Evolutionary conservation across 2,329 filamentous ascomycete genomes (phyloP), one percentile per base, ranked within the genome.

Genomic region (Periconia digitata): DNA sequence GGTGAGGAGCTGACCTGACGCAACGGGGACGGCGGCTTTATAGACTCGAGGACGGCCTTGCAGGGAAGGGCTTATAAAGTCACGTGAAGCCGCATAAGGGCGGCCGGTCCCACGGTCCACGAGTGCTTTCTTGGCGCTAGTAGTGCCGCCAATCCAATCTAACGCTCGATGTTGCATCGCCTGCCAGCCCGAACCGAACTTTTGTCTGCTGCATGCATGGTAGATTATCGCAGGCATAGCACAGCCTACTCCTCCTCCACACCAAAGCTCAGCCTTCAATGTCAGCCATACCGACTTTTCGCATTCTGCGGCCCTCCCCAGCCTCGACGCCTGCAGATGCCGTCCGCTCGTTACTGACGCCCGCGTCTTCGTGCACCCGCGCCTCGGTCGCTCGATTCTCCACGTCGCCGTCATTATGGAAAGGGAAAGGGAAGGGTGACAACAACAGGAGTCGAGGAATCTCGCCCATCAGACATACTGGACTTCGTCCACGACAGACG

Each of bases 391-490:
- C 84, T 42, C 58, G 51, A 36, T 85, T 83, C 49, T 80, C 81
- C 43, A 73, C 73, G 54, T 74, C 70, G 54, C 76, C 74, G 59
- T 77, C 60, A 57, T 74, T 77, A 71, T 76, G 74, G 65, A 79
- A 76, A 32, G 27, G 27, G 10, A 32, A 32, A 32, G 53, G 42
- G 13, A 34, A 40, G 39, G 83, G 84, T 66, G 92, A 96, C 76
- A 84, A 83, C 74, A 96, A 90, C 77, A 85, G 81, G 56, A 76
- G 83, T 52, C 87, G 94, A 52, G 92, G 91, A 38, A 83, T 96
- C 44, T 96, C 90, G 47, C 87, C 85, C 20, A 79, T 95, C 48
- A 85, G 89, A 58, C 81, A 87, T 42, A 90, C 88, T 1, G 92
- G 92, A 16, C 55, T 73, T 6, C 70, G 72, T 0, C 84, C 85